Conservation (phyloP, 139 green algal genomes). For the Pleodorina starrii region DNA sequence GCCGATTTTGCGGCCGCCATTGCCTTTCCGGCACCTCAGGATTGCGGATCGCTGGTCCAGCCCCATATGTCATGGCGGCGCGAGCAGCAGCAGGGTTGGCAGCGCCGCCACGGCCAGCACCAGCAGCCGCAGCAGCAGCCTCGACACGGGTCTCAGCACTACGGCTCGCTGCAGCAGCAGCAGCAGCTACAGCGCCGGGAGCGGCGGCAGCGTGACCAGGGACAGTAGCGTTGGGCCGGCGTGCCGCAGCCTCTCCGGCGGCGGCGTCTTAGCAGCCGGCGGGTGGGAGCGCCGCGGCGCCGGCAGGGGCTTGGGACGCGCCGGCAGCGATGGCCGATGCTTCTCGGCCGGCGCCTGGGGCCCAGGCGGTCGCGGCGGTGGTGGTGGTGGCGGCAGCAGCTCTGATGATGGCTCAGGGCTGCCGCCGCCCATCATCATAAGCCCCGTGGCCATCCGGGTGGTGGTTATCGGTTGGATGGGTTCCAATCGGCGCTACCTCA, state of each 20-base stretch:
- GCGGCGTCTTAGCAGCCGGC: neutral
- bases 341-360: neutral
- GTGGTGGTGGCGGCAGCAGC: neutral
- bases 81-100: neutral
- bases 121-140: neutral
- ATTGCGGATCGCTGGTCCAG: neutral
- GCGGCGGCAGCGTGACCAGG: neutral
- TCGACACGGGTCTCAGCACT: neutral
- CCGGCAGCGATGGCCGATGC: neutral
- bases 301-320: neutral
- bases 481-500: conserved; percentile 53
- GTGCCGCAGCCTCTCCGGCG: neutral
- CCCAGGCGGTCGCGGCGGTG: neutral
- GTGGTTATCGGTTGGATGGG: conserved; percentile 68
- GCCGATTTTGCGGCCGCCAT: neutral
- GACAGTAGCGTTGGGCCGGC: too few species aligned
- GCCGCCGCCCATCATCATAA: conserved; percentile 59
- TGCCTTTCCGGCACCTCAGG: neutral
- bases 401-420: neutral
- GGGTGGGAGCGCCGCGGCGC: neutral
- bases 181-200: neutral
- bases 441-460: conserved; percentile 48
- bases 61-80: neutral
- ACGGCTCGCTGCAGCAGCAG: neutral
- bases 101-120: neutral